phyloP scores from a whole-genome alignment of 31 red algal genomes.

The Endocladia muricata region DNA sequence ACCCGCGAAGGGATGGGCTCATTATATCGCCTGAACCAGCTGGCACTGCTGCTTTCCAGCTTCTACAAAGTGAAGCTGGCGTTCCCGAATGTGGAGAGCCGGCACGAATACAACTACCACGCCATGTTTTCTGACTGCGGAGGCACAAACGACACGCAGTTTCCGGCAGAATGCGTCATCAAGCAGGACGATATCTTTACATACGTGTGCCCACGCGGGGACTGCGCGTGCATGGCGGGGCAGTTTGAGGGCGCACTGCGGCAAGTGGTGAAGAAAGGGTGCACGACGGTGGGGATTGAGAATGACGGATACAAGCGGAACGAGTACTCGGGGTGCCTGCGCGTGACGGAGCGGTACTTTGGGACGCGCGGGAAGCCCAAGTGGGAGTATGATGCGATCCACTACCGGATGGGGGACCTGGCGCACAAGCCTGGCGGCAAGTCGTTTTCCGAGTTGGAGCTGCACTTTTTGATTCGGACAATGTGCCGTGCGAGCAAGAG shows the following conservation, averaged over 20 bases:
- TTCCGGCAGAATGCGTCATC: conserved; percentile 8
- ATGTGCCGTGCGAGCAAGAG: conserved; percentile 6
- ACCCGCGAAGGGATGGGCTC: conserved; percentile 23
- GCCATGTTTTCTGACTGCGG: conserved; percentile 23
- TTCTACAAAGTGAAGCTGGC: not conserved
- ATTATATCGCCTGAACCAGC: conserved; percentile 14
- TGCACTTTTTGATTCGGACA: conserved; percentile 2
- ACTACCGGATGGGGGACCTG: conserved; percentile 33
- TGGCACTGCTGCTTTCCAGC: conserved; percentile 14
- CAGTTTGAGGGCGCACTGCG: not conserved
- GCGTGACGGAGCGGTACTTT: conserved; percentile 17
- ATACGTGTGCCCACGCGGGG: not conserved
- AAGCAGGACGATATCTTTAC: conserved; percentile 2
- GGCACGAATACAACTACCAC: conserved; percentile 9
- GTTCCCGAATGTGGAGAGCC: not conserved
- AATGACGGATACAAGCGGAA: conserved; percentile 23
- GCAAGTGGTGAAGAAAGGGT: not conserved
- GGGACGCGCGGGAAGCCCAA: not conserved
- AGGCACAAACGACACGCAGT: not conserved
- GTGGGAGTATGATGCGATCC: conserved; percentile 24
- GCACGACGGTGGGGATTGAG: not conserved
- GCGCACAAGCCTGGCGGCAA: not conserved
- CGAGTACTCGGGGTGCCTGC: conserved; percentile 30
- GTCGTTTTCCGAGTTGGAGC: not conserved
- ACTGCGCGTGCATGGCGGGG: conserved; percentile 1